Conservation (phyloP, 169 alveolate species). For the Babesia ovata region DNA sequence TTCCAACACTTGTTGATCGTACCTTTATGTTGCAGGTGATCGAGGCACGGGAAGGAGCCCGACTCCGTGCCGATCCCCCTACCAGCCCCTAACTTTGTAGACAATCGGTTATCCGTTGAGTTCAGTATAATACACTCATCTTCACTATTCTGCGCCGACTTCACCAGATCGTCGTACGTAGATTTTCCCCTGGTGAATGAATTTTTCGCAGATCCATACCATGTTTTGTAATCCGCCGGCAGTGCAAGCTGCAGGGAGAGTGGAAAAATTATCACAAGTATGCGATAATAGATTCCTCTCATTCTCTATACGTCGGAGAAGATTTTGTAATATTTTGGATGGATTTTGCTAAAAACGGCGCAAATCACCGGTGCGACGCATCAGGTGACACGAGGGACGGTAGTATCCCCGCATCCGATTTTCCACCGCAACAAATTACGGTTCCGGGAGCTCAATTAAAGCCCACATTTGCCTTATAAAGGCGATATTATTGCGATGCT, state of each 20-base stretch:
- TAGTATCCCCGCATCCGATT: too few species aligned
- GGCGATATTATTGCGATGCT: too few species aligned
- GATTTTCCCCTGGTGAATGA: slow-evolving; percentile 41
- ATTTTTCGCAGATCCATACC: slow-evolving; percentile 41
- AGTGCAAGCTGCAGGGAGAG: neutral
- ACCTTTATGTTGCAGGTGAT: slow-evolving; percentile 6
- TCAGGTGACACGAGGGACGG: too few species aligned
- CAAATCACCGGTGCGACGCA: too few species aligned
- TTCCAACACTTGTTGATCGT: too few species aligned
- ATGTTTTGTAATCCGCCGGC: slow-evolving; percentile 22
- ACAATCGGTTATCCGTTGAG: slow-evolving; percentile 6
- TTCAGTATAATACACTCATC: slow-evolving; percentile 46
- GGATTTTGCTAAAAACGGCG: too few species aligned
- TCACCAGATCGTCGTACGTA: slow-evolving; percentile 30
- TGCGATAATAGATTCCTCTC: too few species aligned
- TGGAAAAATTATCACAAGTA: neutral
- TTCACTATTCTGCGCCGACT: slow-evolving; percentile 35
- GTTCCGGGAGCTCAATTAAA: too few species aligned
- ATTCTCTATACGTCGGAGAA: too few species aligned
- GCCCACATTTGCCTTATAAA: too few species aligned
- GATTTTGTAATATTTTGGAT: too few species aligned
- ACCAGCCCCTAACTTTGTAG: neutral
- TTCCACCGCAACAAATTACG: too few species aligned
- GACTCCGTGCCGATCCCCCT: slow-evolving; percentile 7
- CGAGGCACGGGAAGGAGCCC: slow-evolving; percentile 20